Evolutionary conservation across 257 asterid genomes (phyloP).

Genomic region (Rehmannia glutinosa): DNA sequence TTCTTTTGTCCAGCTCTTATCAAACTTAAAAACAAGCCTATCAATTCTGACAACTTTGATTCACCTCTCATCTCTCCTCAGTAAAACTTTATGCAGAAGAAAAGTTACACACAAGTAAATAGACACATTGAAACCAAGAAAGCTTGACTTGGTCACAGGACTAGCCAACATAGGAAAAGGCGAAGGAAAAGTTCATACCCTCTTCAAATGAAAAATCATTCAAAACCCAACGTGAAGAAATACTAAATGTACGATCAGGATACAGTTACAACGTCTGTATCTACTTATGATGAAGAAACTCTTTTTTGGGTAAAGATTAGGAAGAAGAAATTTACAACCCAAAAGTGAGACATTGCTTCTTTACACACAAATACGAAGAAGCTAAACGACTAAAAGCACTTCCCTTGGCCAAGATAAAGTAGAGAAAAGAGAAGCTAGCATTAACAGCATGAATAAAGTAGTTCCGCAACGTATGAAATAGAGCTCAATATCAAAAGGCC

Average conservation of each 20-base stretch:
- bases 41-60: neutral
- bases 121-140: neutral
- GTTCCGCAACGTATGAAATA: slow-evolving; percentile 6
- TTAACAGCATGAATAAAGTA: slow-evolving; percentile 10
- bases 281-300: neutral
- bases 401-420: neutral
- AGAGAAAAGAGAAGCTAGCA: neutral
- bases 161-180: neutral
- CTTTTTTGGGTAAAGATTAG: too few species aligned
- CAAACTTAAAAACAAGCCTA: neutral
- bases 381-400: neutral
- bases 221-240: neutral
- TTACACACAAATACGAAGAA: neutral
- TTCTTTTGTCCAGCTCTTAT: neutral
- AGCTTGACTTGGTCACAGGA: neutral
- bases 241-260: neutral
- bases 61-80: slow-evolving; percentile 3
- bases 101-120: neutral
- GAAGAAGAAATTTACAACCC: neutral
- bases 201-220: neutral
- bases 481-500: slow-evolving; percentile 7
- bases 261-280: neutral
- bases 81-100: neutral
- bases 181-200: neutral
- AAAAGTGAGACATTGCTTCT: neutral